Evolutionary conservation across 2,329 filamentous ascomycete genomes (phyloP).

Genomic region (Ophiocordyceps robertsii): DNA sequence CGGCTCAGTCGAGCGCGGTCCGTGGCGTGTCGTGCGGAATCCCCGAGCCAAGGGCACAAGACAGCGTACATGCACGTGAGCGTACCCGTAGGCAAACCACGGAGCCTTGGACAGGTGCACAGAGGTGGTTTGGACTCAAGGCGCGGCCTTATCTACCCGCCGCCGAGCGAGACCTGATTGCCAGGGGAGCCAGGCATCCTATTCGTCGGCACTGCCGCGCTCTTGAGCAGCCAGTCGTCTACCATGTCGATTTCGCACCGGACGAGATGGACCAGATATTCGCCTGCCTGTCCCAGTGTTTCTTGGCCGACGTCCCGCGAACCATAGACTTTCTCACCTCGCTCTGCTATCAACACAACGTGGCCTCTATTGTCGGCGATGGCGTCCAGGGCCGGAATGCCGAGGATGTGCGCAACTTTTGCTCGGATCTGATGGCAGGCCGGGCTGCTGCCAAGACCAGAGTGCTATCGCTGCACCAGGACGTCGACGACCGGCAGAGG

Average conservation of each 20-base stretch:
- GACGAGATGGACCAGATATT: conserved; percentile 20
- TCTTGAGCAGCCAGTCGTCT: conserved; percentile 3
- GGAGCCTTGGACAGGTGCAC: not conserved
- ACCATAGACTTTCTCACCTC: conserved; percentile 8
- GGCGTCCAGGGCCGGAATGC: conserved; percentile 10
- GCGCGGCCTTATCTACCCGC: conserved; percentile 13
- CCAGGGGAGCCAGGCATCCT: conserved; percentile 7
- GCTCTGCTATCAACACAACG: conserved; percentile 8
- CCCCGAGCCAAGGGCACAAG: too few species aligned
- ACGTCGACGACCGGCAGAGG: conserved; percentile 3
- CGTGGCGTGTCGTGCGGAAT: too few species aligned
- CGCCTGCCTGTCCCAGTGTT: conserved; percentile 2
- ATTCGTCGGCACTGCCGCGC: conserved; percentile 2
- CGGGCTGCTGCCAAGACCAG: conserved; percentile 4
- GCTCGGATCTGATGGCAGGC: conserved; percentile 15
- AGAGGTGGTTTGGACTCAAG: conserved; percentile 3
- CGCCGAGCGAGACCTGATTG: conserved; percentile 14
- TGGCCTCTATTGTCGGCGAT: conserved; percentile 10
- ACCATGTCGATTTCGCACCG: conserved; percentile 33
- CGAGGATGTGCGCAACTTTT: conserved; percentile 18
- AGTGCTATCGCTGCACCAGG: conserved; percentile 13
- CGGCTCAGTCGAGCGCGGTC: too few species aligned
- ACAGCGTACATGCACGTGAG: not conserved
- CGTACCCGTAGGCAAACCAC: not conserved
- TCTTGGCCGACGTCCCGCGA: conserved; percentile 5